These are phyloP conservation scores for Discostella pseudostelligera DNA, from an alignment of 108 stramenopile genomes.

Conservation along the genomic window DNA sequence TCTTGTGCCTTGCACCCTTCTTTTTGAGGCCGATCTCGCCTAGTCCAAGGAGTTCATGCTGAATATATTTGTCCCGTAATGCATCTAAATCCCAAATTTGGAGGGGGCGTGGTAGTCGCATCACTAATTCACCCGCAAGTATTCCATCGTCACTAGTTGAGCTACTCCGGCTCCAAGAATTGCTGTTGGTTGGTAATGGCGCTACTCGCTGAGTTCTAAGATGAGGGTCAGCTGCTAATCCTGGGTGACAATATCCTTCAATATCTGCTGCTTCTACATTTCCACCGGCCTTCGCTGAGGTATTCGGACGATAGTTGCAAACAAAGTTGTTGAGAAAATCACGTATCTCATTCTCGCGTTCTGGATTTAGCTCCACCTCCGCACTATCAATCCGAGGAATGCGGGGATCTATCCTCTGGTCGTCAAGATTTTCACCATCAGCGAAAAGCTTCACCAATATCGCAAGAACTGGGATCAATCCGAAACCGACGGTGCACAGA, in stretches of 20 bases:
- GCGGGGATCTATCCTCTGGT: neutral
- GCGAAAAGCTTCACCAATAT: too few species aligned
- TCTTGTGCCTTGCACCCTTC: conserved; percentile 45
- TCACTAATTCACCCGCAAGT: conserved; percentile 45
- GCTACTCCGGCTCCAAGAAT: conserved; percentile 7
- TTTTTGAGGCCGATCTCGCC: conserved; percentile 3
- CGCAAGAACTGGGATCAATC: too few species aligned
- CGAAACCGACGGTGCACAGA: too few species aligned
- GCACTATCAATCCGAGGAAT: conserved; percentile 4
- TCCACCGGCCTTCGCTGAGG: neutral
- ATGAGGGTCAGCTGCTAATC: conserved; percentile 27
- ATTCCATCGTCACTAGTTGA: conserved; percentile 29
- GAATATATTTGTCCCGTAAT: conserved; percentile 59
- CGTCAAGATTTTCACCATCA: too few species aligned
- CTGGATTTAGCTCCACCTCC: conserved; percentile 1
- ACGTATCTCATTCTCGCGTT: conserved; percentile 6
- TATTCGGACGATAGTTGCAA: conserved; percentile 35
- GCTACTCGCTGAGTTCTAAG: conserved; percentile 44
- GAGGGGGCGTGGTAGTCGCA: conserved; percentile 65
- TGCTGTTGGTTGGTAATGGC: neutral
- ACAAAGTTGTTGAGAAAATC: conserved; percentile 45
- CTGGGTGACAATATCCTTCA: conserved; percentile 45
- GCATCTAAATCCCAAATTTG: conserved; percentile 88
- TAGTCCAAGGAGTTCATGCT: conserved; percentile 50
- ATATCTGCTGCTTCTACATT: neutral